Conservation (phyloP, 108 stramenopile species). For the Cyclotella choctawhatcheeana region DNA sequence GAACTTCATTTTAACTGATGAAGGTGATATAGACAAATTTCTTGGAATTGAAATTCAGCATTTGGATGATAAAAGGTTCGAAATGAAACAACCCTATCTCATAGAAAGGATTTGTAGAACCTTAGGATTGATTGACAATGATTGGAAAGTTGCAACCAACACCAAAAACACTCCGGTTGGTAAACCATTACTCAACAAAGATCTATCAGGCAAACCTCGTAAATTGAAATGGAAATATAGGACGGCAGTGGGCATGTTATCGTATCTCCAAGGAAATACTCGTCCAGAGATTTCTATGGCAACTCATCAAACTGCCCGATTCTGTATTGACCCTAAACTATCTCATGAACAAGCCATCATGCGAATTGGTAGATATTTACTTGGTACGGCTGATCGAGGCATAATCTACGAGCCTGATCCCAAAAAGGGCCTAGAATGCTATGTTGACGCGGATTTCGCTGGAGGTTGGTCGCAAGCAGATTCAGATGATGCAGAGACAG, state of each 20-base stretch:
- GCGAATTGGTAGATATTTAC: slow-evolving; percentile 56
- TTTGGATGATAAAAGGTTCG: slow-evolving; percentile 33
- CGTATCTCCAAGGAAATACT: slow-evolving; percentile 54
- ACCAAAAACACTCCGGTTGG: slow-evolving; percentile 1
- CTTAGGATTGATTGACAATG: slow-evolving; percentile 9
- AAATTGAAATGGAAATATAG: slow-evolving; percentile 4
- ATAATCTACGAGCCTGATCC: slow-evolving; percentile 47
- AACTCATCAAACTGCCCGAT: slow-evolving; percentile 53
- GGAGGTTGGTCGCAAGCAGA: slow-evolving; percentile 47
- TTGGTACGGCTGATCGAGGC: slow-evolving; percentile 47
- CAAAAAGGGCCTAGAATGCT: slow-evolving; percentile 44
- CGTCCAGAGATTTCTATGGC: slow-evolving; percentile 55
- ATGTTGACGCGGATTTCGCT: slow-evolving; percentile 59
- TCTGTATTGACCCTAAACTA: slow-evolving; percentile 41
- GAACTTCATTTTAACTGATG: slow-evolving; percentile 23
- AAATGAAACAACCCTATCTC: slow-evolving; percentile 44
- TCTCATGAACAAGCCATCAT: slow-evolving; percentile 59
- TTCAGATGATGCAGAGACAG: slow-evolving; percentile 26
- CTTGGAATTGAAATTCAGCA: slow-evolving; percentile 52
- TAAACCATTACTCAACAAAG: slow-evolving; percentile 10
- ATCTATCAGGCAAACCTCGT: background rate
- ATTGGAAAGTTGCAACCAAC: background rate
- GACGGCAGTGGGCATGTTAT: slow-evolving; percentile 59
- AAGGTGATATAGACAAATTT: slow-evolving; percentile 40
- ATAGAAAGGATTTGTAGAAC: slow-evolving; percentile 41